Base-by-base conservation (phyloP, 768 basidiomycete genomes). In the Lactarius vividus region DNA sequence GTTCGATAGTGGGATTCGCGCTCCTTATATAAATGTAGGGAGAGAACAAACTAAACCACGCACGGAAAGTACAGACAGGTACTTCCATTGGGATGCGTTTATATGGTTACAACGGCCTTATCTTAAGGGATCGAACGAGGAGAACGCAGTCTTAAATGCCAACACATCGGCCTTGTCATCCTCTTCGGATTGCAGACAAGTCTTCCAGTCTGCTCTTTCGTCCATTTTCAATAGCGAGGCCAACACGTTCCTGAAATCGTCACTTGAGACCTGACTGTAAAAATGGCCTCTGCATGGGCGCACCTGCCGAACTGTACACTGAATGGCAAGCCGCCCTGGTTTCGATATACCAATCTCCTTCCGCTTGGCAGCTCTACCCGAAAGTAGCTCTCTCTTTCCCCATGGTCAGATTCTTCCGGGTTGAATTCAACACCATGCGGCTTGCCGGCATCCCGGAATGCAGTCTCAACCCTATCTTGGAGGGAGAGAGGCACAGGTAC, bases 261-360 rank as follows among this genome's bases (percentile, higher is more conserved):
- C 37, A 26, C 65, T 66, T 56, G 5, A 49, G 59, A 35, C 35
- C 18, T 57, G 23, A 40, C 20, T 35, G n/a, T 49, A 13, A 52
- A 35, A 37, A 23, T 11, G 42, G 4, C 64, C 9, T 33, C 2
- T 2, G 40, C 56, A 31, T 40, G 35, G 46, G 74, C 86, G 73
- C 73, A 96, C 96, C 96, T 85, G 67, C 94, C 96, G 76, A 98
- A 98, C 74, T 98, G 94, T 54, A 98, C 80, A 69, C 88, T 88
- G 73, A 98, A 98, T 39, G 88, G 87, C 58, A 85, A 80, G 23
- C 88, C 82, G 37, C 87, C 85, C 73, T 87, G 87, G 72, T 98
- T 85, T 69, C 94, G 76, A 76, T 98, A 94, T 39, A 98, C 87
- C 80, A 98, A 80, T 77, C 84, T 90, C 68, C 82, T 82, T 29